Evolutionary conservation across 805 yeast genomes (phyloP).

Genomic region (Zygosaccharomyces pseudorouxii): DNA sequence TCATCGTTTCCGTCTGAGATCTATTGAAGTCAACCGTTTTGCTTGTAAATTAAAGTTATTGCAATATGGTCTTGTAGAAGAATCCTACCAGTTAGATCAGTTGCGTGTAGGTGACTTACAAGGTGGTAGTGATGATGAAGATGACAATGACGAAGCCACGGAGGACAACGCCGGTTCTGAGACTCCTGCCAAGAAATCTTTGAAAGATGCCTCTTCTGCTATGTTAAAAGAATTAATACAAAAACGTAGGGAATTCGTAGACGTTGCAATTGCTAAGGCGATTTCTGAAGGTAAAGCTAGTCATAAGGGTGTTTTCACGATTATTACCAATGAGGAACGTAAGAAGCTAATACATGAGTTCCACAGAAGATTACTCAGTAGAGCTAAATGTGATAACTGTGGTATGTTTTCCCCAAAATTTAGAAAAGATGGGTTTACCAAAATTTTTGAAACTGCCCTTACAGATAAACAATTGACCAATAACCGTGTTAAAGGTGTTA

Average conservation of each 20-base stretch:
- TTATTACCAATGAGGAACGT: constrained; percentile 84
- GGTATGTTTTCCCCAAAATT: constrained; percentile 90
- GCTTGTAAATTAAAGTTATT: constrained; percentile 74
- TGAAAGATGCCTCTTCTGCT: constrained; percentile 38
- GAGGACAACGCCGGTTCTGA: constrained; percentile 9
- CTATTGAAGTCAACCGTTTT: constrained; percentile 66
- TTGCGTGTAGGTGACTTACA: constrained; percentile 39
- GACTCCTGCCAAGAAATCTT: constrained; percentile 12
- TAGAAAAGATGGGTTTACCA: constrained; percentile 91
- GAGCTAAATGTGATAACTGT: constrained; percentile 93
- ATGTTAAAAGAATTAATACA: constrained; percentile 46
- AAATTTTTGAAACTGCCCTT: constrained; percentile 84
- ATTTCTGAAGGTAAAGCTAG: constrained; percentile 70
- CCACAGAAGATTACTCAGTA: constrained; percentile 62
- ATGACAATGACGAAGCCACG: constrained; percentile 36
- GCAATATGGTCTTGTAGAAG: constrained; percentile 84
- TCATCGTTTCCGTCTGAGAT: constrained; percentile 71
- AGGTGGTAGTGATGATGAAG: constrained; percentile 40
- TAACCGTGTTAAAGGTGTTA: constrained; percentile 77
- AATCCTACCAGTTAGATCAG: constrained; percentile 67
- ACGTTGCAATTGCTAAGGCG: constrained; percentile 65
- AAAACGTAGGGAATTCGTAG: constrained; percentile 66
- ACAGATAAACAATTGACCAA: constrained; percentile 74
- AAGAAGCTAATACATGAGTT: constrained; percentile 67
- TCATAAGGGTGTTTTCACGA: constrained; percentile 67